These are phyloP conservation scores for Trichophyton equinum DNA, from an alignment of 2,329 filamentous ascomycete genomes.

Conservation along the genomic window DNA sequence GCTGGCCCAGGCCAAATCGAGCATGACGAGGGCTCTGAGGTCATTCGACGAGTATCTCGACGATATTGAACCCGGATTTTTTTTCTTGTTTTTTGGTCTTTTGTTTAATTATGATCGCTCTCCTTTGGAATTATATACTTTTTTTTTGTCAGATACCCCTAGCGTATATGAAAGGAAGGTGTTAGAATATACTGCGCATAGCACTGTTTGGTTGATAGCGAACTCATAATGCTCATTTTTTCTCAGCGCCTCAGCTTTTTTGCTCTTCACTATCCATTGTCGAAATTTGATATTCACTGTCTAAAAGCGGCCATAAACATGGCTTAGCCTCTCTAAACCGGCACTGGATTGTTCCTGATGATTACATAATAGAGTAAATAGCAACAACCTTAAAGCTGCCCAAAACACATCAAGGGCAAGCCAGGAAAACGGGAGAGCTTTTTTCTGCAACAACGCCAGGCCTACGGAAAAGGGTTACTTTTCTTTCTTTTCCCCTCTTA, in stretches of 20 bases:
- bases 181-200: neutral
- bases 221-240: neutral
- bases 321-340: neutral
- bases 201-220: neutral
- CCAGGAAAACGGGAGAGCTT: neutral
- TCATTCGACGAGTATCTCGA: constrained; percentile 23
- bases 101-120: neutral
- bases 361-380: neutral
- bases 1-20: constrained; percentile 22
- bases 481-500: neutral
- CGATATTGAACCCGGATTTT: constrained; percentile 19
- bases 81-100: neutral
- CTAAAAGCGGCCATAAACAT: neutral
- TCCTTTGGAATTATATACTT: neutral
- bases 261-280: neutral
- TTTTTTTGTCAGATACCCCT: constrained; percentile 1
- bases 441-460: neutral
- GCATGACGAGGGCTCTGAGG: constrained; percentile 21
- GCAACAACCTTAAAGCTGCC: constrained; percentile 1
- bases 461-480: neutral
- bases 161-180: neutral
- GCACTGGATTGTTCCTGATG: neutral
- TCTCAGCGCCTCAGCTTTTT: neutral
- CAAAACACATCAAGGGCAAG: neutral
- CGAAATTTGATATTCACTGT: neutral